phyloP scores from a whole-genome alignment of 2,329 filamentous ascomycete species.

The Aureobasidium pullulans region DNA sequence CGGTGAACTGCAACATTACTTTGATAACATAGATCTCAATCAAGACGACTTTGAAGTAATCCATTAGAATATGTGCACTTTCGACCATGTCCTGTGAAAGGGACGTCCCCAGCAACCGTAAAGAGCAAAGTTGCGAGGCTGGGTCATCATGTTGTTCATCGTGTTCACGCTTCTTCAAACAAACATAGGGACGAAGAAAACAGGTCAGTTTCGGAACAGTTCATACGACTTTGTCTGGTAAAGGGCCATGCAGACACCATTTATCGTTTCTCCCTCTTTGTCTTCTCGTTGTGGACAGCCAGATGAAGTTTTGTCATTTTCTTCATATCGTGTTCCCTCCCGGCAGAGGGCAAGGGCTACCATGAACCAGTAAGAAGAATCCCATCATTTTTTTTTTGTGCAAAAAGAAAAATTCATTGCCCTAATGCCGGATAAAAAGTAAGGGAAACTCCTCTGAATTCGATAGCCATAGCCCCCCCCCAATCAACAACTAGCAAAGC shows the following conservation, averaged over 20 bases:
- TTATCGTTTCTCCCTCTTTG: background rate
- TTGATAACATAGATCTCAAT: background rate
- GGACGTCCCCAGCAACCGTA: no score
- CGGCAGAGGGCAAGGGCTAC: background rate
- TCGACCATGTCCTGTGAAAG: no score
- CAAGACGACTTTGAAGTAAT: no score
- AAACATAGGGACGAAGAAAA: background rate
- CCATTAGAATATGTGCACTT: no score
- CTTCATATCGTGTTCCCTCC: background rate
- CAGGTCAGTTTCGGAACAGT: slow-evolving; percentile 10
- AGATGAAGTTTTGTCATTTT: slow-evolving; percentile 10
- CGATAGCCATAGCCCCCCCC: background rate
- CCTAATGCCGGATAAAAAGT: background rate
- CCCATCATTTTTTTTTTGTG: background rate
- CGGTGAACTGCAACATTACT: background rate
- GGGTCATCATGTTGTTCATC: background rate
- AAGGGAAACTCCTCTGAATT: background rate
- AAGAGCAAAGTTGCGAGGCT: background rate
- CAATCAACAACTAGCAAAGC: background rate
- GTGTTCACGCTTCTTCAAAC: no score
- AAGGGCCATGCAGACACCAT: background rate
- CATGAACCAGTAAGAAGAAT: background rate
- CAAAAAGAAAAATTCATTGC: slow-evolving; percentile 1
- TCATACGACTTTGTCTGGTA: slow-evolving; percentile 11
- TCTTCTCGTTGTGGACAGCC: slow-evolving; percentile 1